Conservation (phyloP, 352 stramenopile species). For the Blastocystis sp. region DNA sequence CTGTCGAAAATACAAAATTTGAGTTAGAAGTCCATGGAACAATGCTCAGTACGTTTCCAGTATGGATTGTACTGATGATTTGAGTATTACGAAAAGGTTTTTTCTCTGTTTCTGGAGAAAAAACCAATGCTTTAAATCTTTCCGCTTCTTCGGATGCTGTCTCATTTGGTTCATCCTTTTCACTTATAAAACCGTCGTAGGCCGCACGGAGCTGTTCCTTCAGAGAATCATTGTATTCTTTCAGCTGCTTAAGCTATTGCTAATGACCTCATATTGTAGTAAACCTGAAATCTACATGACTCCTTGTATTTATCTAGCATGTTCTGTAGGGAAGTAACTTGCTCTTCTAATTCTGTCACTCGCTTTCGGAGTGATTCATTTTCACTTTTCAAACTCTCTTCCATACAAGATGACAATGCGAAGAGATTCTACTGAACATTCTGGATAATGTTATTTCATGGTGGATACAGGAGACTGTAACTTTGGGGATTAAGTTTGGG, state of each 20-base stretch:
- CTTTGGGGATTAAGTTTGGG: neutral
- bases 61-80: neutral
- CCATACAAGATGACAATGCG: neutral
- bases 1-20: slow-evolving; percentile 20
- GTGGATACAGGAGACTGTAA: neutral
- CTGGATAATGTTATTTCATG: neutral
- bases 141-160: neutral
- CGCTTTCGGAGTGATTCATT: neutral
- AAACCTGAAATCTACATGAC: slow-evolving; percentile 26
- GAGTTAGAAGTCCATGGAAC: neutral
- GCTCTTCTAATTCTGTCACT: neutral
- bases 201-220: slow-evolving; percentile 12
- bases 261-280: neutral
- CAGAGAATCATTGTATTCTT: slow-evolving; percentile 55
- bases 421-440: neutral
- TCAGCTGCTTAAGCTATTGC: slow-evolving; percentile 38
- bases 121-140: neutral
- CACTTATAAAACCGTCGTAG: neutral
- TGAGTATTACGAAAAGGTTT: neutral
- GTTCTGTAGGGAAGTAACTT: neutral
- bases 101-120: neutral
- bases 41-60: slow-evolving; percentile 1
- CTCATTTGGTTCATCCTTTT: neutral
- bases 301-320: slow-evolving; percentile 43
- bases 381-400: neutral